Conservation (phyloP, 2,329 filamentous ascomycete species). For the Stenocarpella maydis region DNA sequence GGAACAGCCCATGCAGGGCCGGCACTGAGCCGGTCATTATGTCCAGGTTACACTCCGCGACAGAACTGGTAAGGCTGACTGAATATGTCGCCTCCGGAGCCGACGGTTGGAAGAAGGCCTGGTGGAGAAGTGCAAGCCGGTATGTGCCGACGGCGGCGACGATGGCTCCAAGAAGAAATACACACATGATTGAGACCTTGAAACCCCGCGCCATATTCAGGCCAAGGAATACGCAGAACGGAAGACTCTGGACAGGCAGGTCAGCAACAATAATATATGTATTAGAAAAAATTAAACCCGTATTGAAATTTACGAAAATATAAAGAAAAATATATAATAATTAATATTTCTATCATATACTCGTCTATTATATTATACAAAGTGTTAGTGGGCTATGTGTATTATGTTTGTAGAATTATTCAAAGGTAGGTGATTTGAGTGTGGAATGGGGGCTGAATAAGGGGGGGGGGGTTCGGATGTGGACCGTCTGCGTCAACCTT, state of each 20-base stretch:
- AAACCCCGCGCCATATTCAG: slow-evolving; percentile 43
- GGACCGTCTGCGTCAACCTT: too few species aligned
- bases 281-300: too few species aligned
- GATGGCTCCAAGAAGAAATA: slow-evolving; percentile 44
- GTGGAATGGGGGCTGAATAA: too few species aligned
- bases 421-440: too few species aligned
- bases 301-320: too few species aligned
- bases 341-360: too few species aligned
- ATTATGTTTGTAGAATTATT: too few species aligned
- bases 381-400: too few species aligned
- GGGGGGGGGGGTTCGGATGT: too few species aligned
- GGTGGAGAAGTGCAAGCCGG: slow-evolving; percentile 38
- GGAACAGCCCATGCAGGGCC: slow-evolving; percentile 38
- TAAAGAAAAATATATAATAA: too few species aligned
- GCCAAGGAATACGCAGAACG: slow-evolving; percentile 47
- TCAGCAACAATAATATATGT: slow-evolving; percentile 57
- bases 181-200: slow-evolving; percentile 43
- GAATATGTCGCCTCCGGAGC: slow-evolving; percentile 39
- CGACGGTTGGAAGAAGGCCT: slow-evolving; percentile 37
- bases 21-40: slow-evolving; percentile 41
- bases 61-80: slow-evolving; percentile 40
- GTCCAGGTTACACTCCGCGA: slow-evolving; percentile 40
- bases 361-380: too few species aligned
- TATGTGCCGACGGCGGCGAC: slow-evolving; percentile 38
- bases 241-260: slow-evolving; percentile 51